Evolutionary conservation across 2,329 filamentous ascomycete species (phyloP).

Genomic region (Pseudopyricularia javanii): DNA sequence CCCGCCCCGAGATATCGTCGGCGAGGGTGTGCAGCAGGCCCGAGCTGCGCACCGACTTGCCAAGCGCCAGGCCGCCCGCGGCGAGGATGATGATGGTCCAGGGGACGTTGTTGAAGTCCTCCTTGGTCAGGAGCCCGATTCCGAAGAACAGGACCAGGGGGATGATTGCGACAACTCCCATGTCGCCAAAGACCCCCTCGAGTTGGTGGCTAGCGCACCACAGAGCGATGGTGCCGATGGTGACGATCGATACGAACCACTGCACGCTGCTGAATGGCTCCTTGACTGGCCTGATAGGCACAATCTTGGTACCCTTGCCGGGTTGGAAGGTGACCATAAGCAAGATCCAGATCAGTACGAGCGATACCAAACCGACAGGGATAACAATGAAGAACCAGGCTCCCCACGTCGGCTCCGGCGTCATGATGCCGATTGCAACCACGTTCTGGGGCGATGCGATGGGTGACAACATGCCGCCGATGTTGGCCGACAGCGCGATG

Average conservation of each 20-base stretch:
- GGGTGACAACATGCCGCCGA: slow-evolving; percentile 90
- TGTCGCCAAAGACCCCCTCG: slow-evolving; percentile 81
- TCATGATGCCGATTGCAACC: slow-evolving; percentile 92
- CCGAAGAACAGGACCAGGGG: slow-evolving; percentile 95
- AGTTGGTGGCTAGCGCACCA: slow-evolving; percentile 92
- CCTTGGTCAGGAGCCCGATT: slow-evolving; percentile 89
- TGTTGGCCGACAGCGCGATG: slow-evolving; percentile 88
- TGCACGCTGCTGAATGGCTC: slow-evolving; percentile 82
- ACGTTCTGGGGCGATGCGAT: slow-evolving; percentile 98
- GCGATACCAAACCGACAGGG: slow-evolving; percentile 80
- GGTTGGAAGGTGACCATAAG: slow-evolving; percentile 79
- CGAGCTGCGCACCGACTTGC: slow-evolving; percentile 88
- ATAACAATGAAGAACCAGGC: slow-evolving; percentile 96
- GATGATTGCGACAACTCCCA: slow-evolving; percentile 96
- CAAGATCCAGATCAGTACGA: slow-evolving; percentile 79
- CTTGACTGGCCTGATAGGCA: slow-evolving; percentile 80
- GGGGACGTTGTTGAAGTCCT: slow-evolving; percentile 99
- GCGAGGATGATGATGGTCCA: slow-evolving; percentile 99
- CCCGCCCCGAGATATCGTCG: slow-evolving; percentile 56
- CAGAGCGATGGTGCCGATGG: slow-evolving; percentile 69
- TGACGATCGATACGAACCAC: slow-evolving; percentile 83
- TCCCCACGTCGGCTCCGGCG: slow-evolving; percentile 80
- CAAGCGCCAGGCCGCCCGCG: slow-evolving; percentile 81
- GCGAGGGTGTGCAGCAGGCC: slow-evolving; percentile 86
- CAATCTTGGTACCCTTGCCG: slow-evolving; percentile 73